Evolutionary conservation across 768 basidiomycete species (phyloP).

Genomic region (Tylopilus subfusipes): DNA sequence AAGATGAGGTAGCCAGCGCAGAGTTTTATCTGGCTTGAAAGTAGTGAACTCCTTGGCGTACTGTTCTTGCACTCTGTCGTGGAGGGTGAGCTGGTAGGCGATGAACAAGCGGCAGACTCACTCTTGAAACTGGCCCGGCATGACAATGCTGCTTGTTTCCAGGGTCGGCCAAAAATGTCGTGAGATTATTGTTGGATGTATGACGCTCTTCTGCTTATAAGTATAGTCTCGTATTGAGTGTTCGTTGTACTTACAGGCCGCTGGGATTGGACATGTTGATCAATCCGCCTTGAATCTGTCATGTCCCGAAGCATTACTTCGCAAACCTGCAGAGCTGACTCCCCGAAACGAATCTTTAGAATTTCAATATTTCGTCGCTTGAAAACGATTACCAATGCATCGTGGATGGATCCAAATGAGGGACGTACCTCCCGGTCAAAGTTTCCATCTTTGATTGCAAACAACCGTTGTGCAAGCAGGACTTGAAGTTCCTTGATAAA

Average conservation of each 20-base stretch:
- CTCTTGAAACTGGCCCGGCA: conserved; percentile 85
- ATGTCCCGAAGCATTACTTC: conserved; percentile 99
- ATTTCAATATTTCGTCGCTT: conserved; percentile 92
- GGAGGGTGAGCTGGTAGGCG: conserved; percentile 1
- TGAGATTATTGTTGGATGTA: conserved; percentile 91
- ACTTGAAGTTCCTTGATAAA: conserved; percentile 96
- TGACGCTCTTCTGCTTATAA: conserved; percentile 46
- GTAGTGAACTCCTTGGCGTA: conserved; percentile 76
- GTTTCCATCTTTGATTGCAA: conserved; percentile 77
- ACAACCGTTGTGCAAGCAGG: conserved; percentile 79
- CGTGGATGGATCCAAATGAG: not conserved
- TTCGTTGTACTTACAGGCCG: conserved; percentile 45
- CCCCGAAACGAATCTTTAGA: conserved; percentile 93
- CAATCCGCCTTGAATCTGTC: conserved; percentile 88
- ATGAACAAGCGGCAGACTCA: conserved; percentile 34
- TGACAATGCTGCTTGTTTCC: conserved; percentile 63
- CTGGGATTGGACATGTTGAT: conserved; percentile 82
- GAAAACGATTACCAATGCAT: conserved; percentile 3
- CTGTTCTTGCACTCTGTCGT: conserved; percentile 59
- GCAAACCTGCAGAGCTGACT: conserved; percentile 87
- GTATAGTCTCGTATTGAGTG: not conserved
- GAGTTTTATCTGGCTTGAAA: conserved; percentile 90
- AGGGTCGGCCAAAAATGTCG: conserved; percentile 93
- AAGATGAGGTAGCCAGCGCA: conserved; percentile 86
- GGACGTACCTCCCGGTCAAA: conserved; percentile 58